These are phyloP conservation scores for Collybia sp. DNA, from an alignment of 768 basidiomycete species.

Conservation along the genomic window DNA sequence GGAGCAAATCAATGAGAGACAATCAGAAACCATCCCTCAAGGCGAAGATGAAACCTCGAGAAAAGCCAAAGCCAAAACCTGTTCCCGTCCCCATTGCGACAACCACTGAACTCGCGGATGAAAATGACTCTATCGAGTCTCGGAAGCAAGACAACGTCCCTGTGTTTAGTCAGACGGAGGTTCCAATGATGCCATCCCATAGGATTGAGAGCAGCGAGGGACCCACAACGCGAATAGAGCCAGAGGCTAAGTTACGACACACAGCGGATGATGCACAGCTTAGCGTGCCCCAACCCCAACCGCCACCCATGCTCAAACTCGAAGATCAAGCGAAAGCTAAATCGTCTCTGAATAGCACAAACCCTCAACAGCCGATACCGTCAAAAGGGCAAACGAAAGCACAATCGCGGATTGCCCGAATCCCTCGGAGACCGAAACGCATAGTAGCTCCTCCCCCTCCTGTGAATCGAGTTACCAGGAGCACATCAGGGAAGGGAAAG, in stretches of 20 bases:
- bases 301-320: too few relatives aligned
- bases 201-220: background rate
- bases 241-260: too few relatives aligned
- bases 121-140: constrained; percentile 13
- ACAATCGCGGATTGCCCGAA: constrained; percentile 1
- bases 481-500: constrained; percentile 24
- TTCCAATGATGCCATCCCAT: background rate
- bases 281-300: too few relatives aligned
- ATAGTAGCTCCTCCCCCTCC: constrained; percentile 15
- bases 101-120: constrained; percentile 6
- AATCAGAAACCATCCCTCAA: constrained; percentile 25
- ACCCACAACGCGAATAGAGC: too few relatives aligned
- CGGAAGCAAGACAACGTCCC: too few relatives aligned
- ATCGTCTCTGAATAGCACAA: too few relatives aligned
- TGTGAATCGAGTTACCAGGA: constrained; percentile 29
- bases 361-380: too few relatives aligned
- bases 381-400: too few relatives aligned
- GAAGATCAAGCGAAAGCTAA: too few relatives aligned
- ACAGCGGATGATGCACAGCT: too few relatives aligned
- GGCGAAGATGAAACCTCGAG: constrained; percentile 28
- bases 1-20: constrained; percentile 1
- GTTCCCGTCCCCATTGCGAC: constrained; percentile 14
- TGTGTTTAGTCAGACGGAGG: too few relatives aligned
- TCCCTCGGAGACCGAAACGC: constrained; percentile 14
- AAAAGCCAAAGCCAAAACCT: constrained; percentile 23